Conservation (phyloP, 441 rosid genomes). For the Corymbia calophylla region DNA sequence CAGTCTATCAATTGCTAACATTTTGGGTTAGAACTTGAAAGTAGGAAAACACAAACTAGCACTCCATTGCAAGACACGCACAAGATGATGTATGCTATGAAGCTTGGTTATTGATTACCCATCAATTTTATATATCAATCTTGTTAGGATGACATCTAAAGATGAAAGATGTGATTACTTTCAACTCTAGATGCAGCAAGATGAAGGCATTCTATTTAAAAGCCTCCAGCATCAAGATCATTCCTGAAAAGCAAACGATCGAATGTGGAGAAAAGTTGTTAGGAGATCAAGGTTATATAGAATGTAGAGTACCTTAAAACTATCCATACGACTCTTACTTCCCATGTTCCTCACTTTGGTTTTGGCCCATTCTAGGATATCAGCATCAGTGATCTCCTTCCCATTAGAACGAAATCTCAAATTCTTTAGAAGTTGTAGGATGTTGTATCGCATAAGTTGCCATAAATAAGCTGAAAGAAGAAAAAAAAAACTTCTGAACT, state of each 20-base stretch:
- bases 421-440: constrained; percentile 67
- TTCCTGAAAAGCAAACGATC: neutral
- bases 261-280: neutral
- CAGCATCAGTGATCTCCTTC: constrained; percentile 54
- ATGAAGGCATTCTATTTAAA: neutral
- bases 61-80: neutral
- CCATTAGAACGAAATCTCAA: constrained; percentile 66
- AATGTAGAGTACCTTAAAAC: constrained; percentile 50
- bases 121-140: neutral
- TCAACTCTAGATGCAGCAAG: neutral
- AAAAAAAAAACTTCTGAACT: neutral
- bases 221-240: neutral
- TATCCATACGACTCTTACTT: constrained; percentile 43
- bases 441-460: constrained; percentile 79
- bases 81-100: neutral
- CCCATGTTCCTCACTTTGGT: constrained; percentile 47
- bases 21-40: neutral
- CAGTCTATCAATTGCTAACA: neutral
- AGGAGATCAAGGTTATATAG: neutral
- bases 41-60: neutral
- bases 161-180: neutral
- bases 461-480: constrained; percentile 51
- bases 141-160: neutral
- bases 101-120: neutral
- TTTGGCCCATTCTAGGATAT: constrained; percentile 74